A percentile compares a stretch with the other conserved stretches of the same genome.
phyloP scores from a whole-genome alignment of 306 rosid genomes.

The Delonix regia region DNA sequence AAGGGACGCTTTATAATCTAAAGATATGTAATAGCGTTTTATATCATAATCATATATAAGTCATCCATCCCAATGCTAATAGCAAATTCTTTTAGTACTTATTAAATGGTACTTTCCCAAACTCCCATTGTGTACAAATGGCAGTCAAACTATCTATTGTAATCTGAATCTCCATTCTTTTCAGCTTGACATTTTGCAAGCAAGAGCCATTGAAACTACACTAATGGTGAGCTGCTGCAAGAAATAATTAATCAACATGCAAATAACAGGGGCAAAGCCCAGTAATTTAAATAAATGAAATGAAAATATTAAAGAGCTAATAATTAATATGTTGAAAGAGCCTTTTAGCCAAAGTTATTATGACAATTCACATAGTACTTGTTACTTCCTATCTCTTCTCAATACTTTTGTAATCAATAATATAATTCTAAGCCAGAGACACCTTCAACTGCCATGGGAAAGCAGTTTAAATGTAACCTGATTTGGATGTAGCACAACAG shows the following conservation, averaged over 20 bases:
- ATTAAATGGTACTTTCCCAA: neutral
- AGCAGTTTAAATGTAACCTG: slow-evolving; percentile 62
- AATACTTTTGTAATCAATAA: neutral
- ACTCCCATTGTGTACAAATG: neutral
- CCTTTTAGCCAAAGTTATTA: slow-evolving; percentile 12
- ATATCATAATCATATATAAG: neutral
- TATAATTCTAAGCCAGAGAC: neutral
- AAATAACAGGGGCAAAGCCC: neutral
- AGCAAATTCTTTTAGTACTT: neutral
- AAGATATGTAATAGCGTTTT: neutral
- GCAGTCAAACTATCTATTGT: neutral
- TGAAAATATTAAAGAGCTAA: neutral
- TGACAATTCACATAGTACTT: slow-evolving; percentile 14
- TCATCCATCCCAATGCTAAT: neutral
- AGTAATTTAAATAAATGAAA: slow-evolving; percentile 12
- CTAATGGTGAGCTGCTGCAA: neutral
- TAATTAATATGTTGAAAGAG: neutral
- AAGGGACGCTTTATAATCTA: neutral
- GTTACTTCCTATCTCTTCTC: slow-evolving; percentile 1
- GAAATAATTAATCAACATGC: neutral
- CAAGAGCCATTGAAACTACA: neutral
- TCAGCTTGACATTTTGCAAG: neutral
- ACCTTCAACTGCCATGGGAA: slow-evolving; percentile 28
- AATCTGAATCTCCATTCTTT: neutral
- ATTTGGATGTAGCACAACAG: slow-evolving; percentile 96